Base-by-base conservation (phyloP, 345 rosid genomes). In the Draba incana region DNA sequence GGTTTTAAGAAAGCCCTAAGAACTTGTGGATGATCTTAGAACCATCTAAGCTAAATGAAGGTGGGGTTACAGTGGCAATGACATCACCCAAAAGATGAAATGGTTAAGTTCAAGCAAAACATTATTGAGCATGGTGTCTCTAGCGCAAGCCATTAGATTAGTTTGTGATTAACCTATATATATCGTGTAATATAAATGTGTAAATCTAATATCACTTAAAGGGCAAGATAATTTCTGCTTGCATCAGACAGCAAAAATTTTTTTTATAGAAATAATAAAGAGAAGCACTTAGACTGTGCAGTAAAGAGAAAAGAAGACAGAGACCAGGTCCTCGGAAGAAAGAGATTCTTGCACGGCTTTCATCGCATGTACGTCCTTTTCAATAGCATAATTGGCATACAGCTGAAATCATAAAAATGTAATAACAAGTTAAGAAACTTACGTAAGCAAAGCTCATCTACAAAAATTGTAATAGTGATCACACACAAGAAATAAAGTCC, bases 261-360 rank as follows among this genome's bases (percentile, higher is more conserved):
- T n/a, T n/a, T n/a, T n/a, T n/a, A n/a, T n/a, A 57, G 31, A 50
- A 16, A 12, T 43, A 52, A 62, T 25, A 31, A 43, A n/a, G 13
- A 30, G 27, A 57, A 48, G n/a, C n/a, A n/a, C n/a, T n/a, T n/a
- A n/a, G n/a, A n/a, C n/a, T n/a, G n/a, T n/a, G 25, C 57, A 7
- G 68, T n/a, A 24, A 37, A 14, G 47, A 27, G 67, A 62, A 62
- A 70, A 37, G 62, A 76, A n/a, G n/a, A 47, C 35, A 57, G 62
- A 57, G 58, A 92, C 98, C 98, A 92, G 80, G 67, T 92, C 98
- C 83, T 92, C 98, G 3, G 97, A 88, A 62, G 97, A 92, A 64
- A 92, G 97, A 20, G 98, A 97, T 88, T 92, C 98, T 75, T 90
- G 97, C 78, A 93, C 98, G 59, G 97, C 97, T 80, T 93, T 88